These are phyloP conservation scores for Gossypium mustelinum DNA, from an alignment of 345 rosid genomes.

Conservation along the genomic window DNA sequence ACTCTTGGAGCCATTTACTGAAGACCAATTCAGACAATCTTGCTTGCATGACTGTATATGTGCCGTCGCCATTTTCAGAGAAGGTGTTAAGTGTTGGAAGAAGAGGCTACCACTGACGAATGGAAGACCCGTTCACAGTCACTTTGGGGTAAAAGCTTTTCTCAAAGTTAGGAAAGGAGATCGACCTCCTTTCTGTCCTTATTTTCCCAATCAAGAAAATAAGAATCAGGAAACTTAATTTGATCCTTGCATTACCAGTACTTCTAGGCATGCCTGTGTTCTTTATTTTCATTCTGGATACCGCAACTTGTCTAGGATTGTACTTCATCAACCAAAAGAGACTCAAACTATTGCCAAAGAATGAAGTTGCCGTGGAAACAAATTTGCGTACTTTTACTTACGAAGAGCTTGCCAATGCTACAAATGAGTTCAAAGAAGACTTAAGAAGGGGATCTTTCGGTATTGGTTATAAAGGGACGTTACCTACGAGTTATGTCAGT, in stretches of 20 bases:
- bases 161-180: constrained; percentile 13
- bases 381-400: constrained; percentile 17
- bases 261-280: constrained; percentile 23
- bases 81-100: constrained; percentile 8
- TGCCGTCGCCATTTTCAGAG: constrained; percentile 17
- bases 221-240: not conserved
- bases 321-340: constrained; percentile 16
- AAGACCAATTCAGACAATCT: constrained; percentile 27
- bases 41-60: constrained; percentile 44
- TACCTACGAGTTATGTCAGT: not conserved
- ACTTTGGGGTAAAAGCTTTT: not conserved
- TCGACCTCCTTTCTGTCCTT: not conserved
- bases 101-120: constrained; percentile 11
- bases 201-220: not conserved
- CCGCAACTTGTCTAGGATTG: not conserved
- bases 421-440: constrained; percentile 20
- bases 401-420: constrained; percentile 24
- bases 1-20: not conserved
- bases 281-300: constrained; percentile 13
- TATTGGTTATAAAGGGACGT: constrained; percentile 23
- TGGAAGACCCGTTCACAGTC: not conserved
- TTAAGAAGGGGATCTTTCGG: constrained; percentile 31
- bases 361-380: constrained; percentile 1
- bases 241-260: not conserved
- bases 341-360: not conserved